A percentile compares a stretch with the other conserved stretches of the same genome.
Evolutionary conservation across 2,329 filamentous ascomycete genomes (phyloP).

Genomic region (Xylaria sp.): DNA sequence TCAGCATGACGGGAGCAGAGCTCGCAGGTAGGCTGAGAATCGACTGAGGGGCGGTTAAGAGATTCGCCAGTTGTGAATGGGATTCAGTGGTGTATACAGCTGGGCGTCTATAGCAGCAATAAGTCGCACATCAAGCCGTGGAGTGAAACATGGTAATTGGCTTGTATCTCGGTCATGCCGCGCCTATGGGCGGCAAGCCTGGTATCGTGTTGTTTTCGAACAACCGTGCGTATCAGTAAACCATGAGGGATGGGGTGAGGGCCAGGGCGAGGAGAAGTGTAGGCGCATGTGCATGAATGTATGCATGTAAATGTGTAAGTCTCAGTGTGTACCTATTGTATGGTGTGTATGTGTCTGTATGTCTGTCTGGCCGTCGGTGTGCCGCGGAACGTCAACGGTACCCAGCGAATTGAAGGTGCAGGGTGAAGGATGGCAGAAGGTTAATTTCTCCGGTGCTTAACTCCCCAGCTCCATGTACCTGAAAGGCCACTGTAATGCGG

Average conservation of each 20-base stretch:
- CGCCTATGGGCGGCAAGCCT: slow-evolving; percentile 4
- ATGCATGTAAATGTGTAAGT: background rate
- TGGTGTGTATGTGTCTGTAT: background rate
- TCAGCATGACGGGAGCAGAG: slow-evolving; percentile 33
- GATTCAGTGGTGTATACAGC: background rate
- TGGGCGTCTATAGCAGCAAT: background rate
- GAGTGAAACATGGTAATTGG: slow-evolving; percentile 7
- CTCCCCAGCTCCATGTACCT: too few relatives aligned
- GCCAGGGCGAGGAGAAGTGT: background rate
- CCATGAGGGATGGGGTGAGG: background rate
- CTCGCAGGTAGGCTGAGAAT: background rate
- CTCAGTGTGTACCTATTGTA: too few relatives aligned
- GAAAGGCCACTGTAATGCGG: too few relatives aligned
- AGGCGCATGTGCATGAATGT: background rate
- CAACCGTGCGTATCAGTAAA: background rate
- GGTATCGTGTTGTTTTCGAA: background rate
- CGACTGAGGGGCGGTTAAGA: background rate
- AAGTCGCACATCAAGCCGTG: background rate
- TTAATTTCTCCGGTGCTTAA: too few relatives aligned
- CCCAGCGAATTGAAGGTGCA: background rate
- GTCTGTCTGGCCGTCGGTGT: background rate
- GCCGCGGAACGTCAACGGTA: background rate
- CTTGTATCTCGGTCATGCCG: slow-evolving; percentile 2
- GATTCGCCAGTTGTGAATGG: slow-evolving; percentile 1
- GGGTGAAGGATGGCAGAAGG: too few relatives aligned